Base-by-base conservation (phyloP, 768 basidiomycete species). In the Dacryopinax spathularia region DNA sequence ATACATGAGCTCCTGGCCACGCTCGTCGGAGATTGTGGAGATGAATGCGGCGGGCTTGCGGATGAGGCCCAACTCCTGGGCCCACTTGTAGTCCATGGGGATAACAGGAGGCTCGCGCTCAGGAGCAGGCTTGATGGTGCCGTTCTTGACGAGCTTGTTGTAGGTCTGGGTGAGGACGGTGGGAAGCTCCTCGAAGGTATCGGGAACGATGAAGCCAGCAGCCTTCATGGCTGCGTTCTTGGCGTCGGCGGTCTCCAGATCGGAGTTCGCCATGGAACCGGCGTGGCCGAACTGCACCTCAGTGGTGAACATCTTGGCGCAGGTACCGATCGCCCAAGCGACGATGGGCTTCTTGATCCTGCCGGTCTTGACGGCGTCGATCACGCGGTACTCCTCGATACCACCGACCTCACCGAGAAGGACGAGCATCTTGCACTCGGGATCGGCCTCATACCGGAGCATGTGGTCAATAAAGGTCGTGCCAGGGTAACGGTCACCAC, bases 21-120 rank as follows among this genome's bases (percentile, higher is more conserved):
- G 89, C 81, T 98, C 96, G 77, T 99, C 96, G 60, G 93, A 96
- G 77, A 98, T 99, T 68, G 96, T 96, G 33, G 93, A 96, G 80
- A 96, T 95, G 81, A 95, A 96, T 1, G 96, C 93, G 36, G 95
- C 94, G 20, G 94, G 96, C 78, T 97, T 98, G 73, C 95, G 88
- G 78, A 98, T 94, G 73, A 99, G 85, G 64, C 95, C 95, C 63
- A 97, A 86, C 78, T 96, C 92, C 71, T 73, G 66, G 34, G 94
- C 94, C 95, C 95, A 97, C 81, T 98, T 97, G 86, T 97, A 99
- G 78, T 99, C 95, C 91, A 98, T 97, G n/a, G 95, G 95, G 73
- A 98, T 97, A 64, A 89, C 85, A 10, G 95, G 95, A 3, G 94
- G 92, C 25, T 92, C 89, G 62, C 85, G 79, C 79, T 99, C 95